Base-by-base conservation (phyloP, 192 early-diverging fungal species). In the Anaeromyces robustus region DNA sequence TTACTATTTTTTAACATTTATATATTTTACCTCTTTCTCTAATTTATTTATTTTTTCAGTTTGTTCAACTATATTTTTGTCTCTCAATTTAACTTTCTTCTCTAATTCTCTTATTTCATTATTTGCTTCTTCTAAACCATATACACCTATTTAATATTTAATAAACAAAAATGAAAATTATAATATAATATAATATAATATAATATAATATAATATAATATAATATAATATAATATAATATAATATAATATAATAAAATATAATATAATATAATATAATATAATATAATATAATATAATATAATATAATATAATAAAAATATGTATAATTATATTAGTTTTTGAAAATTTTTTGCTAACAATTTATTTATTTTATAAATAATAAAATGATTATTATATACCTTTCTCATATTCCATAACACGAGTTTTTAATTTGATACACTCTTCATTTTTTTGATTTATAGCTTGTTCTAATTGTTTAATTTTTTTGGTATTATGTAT, bases 81-180 rank as follows among this genome's bases (percentile, higher is more conserved):
- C 84, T 29, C 84, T 78, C 19, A 84, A 43, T 19, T 78, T 80
- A 26, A 83, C 80, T 77, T 83, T 83, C n/a, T 85, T 78, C 78
- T 87, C 84, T 29, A 88, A 80, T 18, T 85, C 79, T 78, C 89
- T 89, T 52, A 87, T 83, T 84, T 90, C 89, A 30, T 80, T 77
- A 29, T 83, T 83, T 13, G 89, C 89, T 77, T 90, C 88, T 11
- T 77, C 79, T 41, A 90, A 59, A 13, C 88, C 89, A 80, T 85
- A 90, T 13, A 83, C 80, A 22, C 86, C 86, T 87, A 43, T 77
- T n/a, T 87, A n/a, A n/a, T n/a, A n/a, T n/a, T n/a, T n/a, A n/a
- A n/a, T n/a, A n/a, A n/a, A n/a, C n/a, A n/a, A n/a, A n/a, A n/a
- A n/a, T n/a, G n/a, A n/a, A n/a, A n/a, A n/a, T n/a, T n/a, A n/a